These are phyloP conservation scores for Parathielavia hyrcaniae DNA, from an alignment of 495 filamentous ascomycete species.

Conservation along the genomic window DNA sequence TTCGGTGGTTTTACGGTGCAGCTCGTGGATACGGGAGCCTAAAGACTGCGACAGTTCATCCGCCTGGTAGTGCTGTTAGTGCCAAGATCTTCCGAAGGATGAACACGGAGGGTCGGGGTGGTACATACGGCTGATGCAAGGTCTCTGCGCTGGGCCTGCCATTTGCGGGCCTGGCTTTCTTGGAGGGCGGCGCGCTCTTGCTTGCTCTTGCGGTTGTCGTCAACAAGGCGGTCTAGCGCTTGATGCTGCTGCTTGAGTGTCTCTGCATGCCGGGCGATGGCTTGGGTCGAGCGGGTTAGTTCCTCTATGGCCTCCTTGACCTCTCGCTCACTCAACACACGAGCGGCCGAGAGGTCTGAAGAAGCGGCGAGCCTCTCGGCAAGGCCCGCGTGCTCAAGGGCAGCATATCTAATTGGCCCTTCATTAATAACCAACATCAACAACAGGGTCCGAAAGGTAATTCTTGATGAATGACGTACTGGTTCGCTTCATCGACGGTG, in stretches of 20 bases:
- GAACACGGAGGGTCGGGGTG: not conserved
- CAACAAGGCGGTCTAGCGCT: conserved; percentile 36
- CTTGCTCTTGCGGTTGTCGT: conserved; percentile 20
- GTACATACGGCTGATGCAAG: conserved; percentile 30
- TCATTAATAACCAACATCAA: conserved; percentile 8
- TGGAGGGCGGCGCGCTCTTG: conserved; percentile 31
- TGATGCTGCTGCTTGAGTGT: conserved; percentile 40
- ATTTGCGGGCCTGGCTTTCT: conserved; percentile 26
- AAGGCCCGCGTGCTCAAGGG: conserved; percentile 35
- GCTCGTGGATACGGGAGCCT: conserved; percentile 34
- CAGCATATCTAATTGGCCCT: conserved; percentile 31
- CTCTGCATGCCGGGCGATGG: conserved; percentile 44
- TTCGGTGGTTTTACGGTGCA: conserved; percentile 34
- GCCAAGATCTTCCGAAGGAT: not conserved
- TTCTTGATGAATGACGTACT: conserved; percentile 33
- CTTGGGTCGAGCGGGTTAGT: conserved; percentile 41
- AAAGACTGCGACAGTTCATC: conserved; percentile 38
- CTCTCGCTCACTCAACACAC: conserved; percentile 36
- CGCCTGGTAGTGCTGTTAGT: conserved; percentile 26
- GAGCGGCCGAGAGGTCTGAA: conserved; percentile 32
- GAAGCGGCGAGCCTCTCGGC: conserved; percentile 32
- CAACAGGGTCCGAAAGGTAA: not conserved
- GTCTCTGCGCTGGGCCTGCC: conserved; percentile 31
- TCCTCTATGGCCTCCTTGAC: conserved; percentile 41
- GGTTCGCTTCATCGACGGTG: conserved; percentile 37